A percentile compares a stretch with the other conserved stretches of the same genome.
These are phyloP conservation scores for Phialemonium atrogriseum DNA, from an alignment of 2,329 filamentous ascomycete species.

Conservation along the genomic window DNA sequence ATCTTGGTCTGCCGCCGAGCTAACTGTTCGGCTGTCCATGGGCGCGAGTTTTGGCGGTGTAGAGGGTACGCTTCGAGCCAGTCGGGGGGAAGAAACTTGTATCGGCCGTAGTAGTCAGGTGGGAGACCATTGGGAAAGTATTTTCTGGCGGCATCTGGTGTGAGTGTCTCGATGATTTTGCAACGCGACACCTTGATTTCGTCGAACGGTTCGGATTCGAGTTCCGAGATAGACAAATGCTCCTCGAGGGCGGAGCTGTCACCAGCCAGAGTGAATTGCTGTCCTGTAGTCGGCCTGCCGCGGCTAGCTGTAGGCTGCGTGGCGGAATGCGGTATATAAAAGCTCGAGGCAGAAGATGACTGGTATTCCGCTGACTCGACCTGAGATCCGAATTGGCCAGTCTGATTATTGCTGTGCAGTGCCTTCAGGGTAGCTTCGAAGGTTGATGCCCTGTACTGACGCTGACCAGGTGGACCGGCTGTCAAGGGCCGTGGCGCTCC, in stretches of 20 bases:
- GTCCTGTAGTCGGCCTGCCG: background rate
- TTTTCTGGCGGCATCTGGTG: slow-evolving; percentile 14
- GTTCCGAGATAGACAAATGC: no score
- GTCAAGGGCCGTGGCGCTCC: slow-evolving; percentile 43
- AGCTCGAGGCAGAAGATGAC: no score
- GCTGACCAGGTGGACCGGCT: slow-evolving; percentile 46
- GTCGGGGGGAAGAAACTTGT: slow-evolving; percentile 9
- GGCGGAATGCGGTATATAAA: no score
- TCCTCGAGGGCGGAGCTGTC: background rate
- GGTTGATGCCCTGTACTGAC: slow-evolving; percentile 37
- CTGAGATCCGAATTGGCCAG: no score
- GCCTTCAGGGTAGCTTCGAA: slow-evolving; percentile 30
- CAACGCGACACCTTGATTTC: background rate
- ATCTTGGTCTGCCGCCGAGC: slow-evolving; percentile 18
- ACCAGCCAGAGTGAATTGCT: background rate
- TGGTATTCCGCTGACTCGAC: no score
- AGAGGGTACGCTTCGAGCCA: slow-evolving; percentile 16
- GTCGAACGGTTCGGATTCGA: no score
- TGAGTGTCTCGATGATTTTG: slow-evolving; percentile 21
- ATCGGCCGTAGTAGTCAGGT: slow-evolving; percentile 16
- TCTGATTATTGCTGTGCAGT: slow-evolving; percentile 16
- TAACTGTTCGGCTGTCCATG: slow-evolving; percentile 14
- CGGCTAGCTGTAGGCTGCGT: slow-evolving; percentile 6
- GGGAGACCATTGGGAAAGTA: slow-evolving; percentile 25
- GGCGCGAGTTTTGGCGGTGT: slow-evolving; percentile 11